phyloP scores from a whole-genome alignment of 2,329 filamentous ascomycete species.

The Botrytis aclada region DNA sequence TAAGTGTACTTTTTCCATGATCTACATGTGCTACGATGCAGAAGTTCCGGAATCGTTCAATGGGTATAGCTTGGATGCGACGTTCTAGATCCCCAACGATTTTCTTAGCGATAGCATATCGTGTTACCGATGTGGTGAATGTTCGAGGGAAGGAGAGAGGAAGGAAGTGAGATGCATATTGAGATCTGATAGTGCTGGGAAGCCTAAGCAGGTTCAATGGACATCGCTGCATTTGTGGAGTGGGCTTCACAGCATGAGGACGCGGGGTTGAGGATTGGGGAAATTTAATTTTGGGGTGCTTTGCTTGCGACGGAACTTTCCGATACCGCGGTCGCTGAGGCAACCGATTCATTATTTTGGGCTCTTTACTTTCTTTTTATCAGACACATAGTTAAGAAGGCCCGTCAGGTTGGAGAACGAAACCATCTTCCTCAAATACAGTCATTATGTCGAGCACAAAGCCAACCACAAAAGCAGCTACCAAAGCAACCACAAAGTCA shows the following conservation, averaged over 20 bases:
- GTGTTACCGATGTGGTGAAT: conserved; percentile 34
- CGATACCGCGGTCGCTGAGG: conserved; percentile 19
- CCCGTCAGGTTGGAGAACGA: not conserved
- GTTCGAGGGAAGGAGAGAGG: conserved; percentile 15
- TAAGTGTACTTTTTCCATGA: conserved; percentile 96
- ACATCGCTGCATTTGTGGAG: conserved; percentile 39
- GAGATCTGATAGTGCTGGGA: conserved; percentile 35
- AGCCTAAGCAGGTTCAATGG: conserved; percentile 37
- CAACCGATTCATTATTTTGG: conserved; percentile 11
- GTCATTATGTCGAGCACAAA: conserved; percentile 9
- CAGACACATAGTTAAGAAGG: not conserved
- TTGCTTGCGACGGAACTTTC: conserved; percentile 15
- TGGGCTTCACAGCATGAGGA: conserved; percentile 17
- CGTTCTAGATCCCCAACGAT: conserved; percentile 47
- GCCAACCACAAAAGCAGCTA: not conserved
- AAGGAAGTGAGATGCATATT: conserved; percentile 34
- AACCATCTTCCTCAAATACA: not conserved
- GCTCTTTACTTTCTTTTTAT: conserved; percentile 13
- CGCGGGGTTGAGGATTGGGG: conserved; percentile 4
- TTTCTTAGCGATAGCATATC: conserved; percentile 35
- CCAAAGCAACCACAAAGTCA: conserved; percentile 30
- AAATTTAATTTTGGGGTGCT: not conserved
- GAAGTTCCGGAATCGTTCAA: conserved; percentile 85
- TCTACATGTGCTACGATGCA: conserved; percentile 99
- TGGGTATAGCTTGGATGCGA: conserved; percentile 71